These are phyloP conservation scores for Hypoxylon sp. DNA, from an alignment of 2,329 filamentous ascomycete species.

Conservation along the genomic window DNA sequence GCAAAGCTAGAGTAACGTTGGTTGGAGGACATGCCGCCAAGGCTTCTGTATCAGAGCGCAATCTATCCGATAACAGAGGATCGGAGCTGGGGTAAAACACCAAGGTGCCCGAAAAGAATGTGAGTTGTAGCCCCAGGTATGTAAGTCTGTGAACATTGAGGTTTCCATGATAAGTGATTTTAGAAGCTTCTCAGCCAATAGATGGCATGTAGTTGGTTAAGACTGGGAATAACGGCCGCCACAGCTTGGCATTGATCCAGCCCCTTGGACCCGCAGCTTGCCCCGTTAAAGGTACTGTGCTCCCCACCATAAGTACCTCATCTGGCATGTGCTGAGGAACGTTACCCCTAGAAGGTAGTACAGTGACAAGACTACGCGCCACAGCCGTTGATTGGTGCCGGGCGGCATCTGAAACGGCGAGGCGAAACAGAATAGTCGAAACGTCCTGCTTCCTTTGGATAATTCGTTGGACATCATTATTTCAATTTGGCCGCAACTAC, in stretches of 20 bases:
- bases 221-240: constrained; percentile 47
- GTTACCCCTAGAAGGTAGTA: constrained; percentile 16
- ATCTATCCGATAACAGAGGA: constrained; percentile 27
- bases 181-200: constrained; percentile 47
- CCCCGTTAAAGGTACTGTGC: constrained; percentile 20
- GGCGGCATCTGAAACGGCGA: constrained; percentile 44
- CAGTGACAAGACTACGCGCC: constrained; percentile 38
- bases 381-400: constrained; percentile 30
- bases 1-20: constrained; percentile 19
- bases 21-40: constrained; percentile 29
- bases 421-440: constrained; percentile 39
- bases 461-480: constrained; percentile 37
- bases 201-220: constrained; percentile 41
- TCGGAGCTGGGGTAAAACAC: constrained; percentile 32
- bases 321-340: constrained; percentile 20
- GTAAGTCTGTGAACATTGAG: constrained; percentile 14
- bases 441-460: constrained; percentile 38
- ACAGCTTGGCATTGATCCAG: constrained; percentile 47
- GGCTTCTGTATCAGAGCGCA: constrained; percentile 19
- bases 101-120: constrained; percentile 17
- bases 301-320: constrained; percentile 22
- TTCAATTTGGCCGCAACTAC: constrained; percentile 18
- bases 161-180: constrained; percentile 34
- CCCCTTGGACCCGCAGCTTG: constrained; percentile 22
- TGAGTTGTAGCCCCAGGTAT: constrained; percentile 20